Percentiles rank a stretch among this genome's conserved stretches.
phyloP scores from a whole-genome alignment of 139 green algal species.

The Coelastrella sp. region DNA sequence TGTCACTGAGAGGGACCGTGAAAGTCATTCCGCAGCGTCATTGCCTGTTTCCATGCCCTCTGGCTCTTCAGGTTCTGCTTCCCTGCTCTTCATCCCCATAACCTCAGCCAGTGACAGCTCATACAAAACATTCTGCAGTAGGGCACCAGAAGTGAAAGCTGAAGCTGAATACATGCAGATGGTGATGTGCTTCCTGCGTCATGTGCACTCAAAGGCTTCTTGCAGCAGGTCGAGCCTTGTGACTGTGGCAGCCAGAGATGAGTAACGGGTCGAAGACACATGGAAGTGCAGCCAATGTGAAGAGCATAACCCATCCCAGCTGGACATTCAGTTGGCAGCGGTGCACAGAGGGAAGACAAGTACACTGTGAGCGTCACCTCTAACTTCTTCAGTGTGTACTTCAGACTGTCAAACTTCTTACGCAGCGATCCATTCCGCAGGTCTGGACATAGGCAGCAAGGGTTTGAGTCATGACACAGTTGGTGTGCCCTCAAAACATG shows the following conservation, averaged over 20 bases:
- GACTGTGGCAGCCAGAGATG: no score
- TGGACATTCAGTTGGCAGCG: no score
- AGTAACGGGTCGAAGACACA: no score
- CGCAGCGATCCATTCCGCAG: conserved; percentile 77
- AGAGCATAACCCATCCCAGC: no score
- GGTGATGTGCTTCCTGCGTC: no score
- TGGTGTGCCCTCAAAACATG: neutral
- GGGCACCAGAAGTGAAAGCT: no score
- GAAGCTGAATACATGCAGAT: no score
- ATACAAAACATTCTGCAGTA: conserved; percentile 73
- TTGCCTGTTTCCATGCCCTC: conserved; percentile 15
- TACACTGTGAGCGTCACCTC: conserved; percentile 53
- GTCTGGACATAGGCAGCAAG: conserved; percentile 51
- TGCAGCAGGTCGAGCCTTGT: no score
- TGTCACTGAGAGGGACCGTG: neutral
- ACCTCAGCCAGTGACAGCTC: conserved; percentile 76
- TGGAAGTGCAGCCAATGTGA: no score
- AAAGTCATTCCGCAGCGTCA: neutral
- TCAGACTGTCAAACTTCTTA: conserved; percentile 86
- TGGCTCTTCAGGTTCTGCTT: conserved; percentile 28
- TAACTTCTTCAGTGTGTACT: conserved; percentile 88
- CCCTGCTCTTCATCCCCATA: conserved; percentile 18
- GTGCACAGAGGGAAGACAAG: no score
- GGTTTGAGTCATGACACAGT: neutral
- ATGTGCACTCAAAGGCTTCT: no score